A percentile compares a stretch with the other conserved stretches of the same genome.
phyloP scores from a whole-genome alignment of 1,284 basidiomycete species.

The Puccinia hordei region DNA sequence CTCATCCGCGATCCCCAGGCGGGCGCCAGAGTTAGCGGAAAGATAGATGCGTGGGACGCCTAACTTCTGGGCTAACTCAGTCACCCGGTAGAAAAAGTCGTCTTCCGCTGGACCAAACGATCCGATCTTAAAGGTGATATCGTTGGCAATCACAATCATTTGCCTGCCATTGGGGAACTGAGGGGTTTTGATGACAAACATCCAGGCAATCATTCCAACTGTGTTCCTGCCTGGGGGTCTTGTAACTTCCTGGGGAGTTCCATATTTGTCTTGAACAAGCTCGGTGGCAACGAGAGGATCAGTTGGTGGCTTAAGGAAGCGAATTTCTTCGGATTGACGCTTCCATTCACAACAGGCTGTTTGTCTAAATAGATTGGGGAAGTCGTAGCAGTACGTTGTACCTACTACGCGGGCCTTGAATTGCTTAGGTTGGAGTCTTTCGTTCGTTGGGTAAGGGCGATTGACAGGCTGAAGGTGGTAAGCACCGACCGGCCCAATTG shows the following conservation, averaged over 20 bases:
- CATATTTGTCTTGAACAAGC: constrained; percentile 90
- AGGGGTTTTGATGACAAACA: constrained; percentile 87
- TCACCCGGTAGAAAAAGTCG: constrained; percentile 92
- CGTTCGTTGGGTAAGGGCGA: constrained; percentile 91
- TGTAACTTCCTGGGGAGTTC: constrained; percentile 83
- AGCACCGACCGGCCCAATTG: constrained; percentile 85
- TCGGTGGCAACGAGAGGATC: constrained; percentile 80
- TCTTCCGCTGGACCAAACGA: constrained; percentile 96
- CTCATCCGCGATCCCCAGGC: constrained; percentile 94
- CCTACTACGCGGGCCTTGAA: constrained; percentile 98
- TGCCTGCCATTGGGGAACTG: constrained; percentile 88
- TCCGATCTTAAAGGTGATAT: constrained; percentile 98
- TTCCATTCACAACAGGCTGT: constrained; percentile 92
- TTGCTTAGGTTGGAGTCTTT: constrained; percentile 97
- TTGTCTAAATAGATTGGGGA: constrained; percentile 97
- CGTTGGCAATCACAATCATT: constrained; percentile 90
- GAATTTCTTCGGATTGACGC: constrained; percentile 63
- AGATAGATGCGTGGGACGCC: constrained; percentile 94
- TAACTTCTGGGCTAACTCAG: constrained; percentile 83
- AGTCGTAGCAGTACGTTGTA: constrained; percentile 96
- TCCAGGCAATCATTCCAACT: constrained; percentile 98
- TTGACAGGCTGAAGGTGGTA: constrained; percentile 90
- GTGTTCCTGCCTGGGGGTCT: constrained; percentile 89
- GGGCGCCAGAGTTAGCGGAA: constrained; percentile 96
- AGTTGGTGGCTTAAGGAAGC: constrained; percentile 73